These are phyloP conservation scores for Fibroporia radiculosa DNA, from an alignment of 768 basidiomycete genomes.

Conservation along the genomic window DNA sequence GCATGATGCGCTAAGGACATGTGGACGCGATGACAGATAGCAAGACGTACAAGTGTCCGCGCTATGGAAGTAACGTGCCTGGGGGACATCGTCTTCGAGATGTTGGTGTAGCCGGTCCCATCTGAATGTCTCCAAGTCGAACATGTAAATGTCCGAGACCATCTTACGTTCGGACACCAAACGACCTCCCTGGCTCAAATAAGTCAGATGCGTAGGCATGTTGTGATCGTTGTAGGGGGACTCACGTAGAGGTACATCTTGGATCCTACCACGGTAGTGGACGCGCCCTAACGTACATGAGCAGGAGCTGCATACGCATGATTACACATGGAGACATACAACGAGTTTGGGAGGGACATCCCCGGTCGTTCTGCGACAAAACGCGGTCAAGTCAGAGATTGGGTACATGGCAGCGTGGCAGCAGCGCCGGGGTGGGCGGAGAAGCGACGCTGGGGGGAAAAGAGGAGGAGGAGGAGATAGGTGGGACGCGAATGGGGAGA, in stretches of 20 bases:
- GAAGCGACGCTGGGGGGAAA: constrained; percentile 3
- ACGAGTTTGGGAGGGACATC: constrained; percentile 87
- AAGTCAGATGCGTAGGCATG: not conserved
- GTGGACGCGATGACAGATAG: constrained; percentile 3
- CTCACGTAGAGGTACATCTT: constrained; percentile 87
- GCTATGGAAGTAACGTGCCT: constrained; percentile 91
- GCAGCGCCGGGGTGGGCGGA: constrained; percentile 3
- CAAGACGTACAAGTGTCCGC: constrained; percentile 68
- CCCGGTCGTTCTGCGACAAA: constrained; percentile 73
- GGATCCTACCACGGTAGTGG: constrained; percentile 82
- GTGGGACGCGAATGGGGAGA: not conserved
- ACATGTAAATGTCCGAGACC: constrained; percentile 85
- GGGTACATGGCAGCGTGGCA: constrained; percentile 48
- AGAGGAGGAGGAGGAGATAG: not conserved
- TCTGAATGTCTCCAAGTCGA: constrained; percentile 72
- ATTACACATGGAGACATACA: constrained; percentile 36
- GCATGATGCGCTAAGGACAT: constrained; percentile 1
- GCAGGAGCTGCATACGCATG: not conserved
- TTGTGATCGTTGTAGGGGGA: not conserved
- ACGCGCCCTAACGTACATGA: constrained; percentile 57
- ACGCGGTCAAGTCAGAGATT: constrained; percentile 85
- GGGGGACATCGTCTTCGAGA: constrained; percentile 64
- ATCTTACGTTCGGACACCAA: constrained; percentile 81
- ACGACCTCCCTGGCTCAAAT: constrained; percentile 64
- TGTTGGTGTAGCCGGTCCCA: constrained; percentile 68